Conservation (phyloP, 495 filamentous ascomycete genomes). For the Tirmania nivea region DNA sequence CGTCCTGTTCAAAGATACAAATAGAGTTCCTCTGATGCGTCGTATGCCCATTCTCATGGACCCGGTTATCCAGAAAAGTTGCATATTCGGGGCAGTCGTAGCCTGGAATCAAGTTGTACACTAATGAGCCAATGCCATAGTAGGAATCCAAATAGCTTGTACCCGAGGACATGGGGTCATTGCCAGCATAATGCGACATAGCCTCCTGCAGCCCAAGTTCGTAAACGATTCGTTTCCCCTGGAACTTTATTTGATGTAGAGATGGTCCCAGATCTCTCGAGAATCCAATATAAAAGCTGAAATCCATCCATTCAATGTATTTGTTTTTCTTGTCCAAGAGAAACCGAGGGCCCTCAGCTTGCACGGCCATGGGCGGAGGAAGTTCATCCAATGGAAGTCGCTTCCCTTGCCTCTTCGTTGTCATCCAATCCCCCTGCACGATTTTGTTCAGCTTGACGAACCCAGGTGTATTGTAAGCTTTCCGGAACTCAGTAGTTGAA, state of each 20-base stretch:
- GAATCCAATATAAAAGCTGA: conserved; percentile 29
- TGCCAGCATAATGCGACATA: conserved; percentile 32
- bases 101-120: conserved; percentile 27
- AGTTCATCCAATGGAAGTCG: conserved; percentile 20
- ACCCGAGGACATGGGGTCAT: conserved; percentile 26
- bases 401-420: conserved; percentile 18
- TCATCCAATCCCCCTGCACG: conserved; percentile 27
- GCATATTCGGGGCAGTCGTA: conserved; percentile 32
- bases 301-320: conserved; percentile 34
- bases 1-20: conserved; percentile 30
- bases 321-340: conserved; percentile 25
- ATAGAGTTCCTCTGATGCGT: conserved; percentile 25
- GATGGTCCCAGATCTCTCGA: conserved; percentile 25
- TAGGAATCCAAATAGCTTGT: conserved; percentile 26
- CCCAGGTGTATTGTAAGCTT: conserved; percentile 22
- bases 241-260: conserved; percentile 30
- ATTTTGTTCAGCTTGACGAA: conserved; percentile 26
- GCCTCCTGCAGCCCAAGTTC: conserved; percentile 35
- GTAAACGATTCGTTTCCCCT: conserved; percentile 32
- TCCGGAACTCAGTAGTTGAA: conserved; percentile 25
- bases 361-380: conserved; percentile 22
- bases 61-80: conserved; percentile 25
- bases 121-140: conserved; percentile 27
- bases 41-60: conserved; percentile 23
- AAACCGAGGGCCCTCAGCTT: conserved; percentile 23